phyloP scores from a whole-genome alignment of 208 protist species.

The Sergeia podlipaevii region DNA sequence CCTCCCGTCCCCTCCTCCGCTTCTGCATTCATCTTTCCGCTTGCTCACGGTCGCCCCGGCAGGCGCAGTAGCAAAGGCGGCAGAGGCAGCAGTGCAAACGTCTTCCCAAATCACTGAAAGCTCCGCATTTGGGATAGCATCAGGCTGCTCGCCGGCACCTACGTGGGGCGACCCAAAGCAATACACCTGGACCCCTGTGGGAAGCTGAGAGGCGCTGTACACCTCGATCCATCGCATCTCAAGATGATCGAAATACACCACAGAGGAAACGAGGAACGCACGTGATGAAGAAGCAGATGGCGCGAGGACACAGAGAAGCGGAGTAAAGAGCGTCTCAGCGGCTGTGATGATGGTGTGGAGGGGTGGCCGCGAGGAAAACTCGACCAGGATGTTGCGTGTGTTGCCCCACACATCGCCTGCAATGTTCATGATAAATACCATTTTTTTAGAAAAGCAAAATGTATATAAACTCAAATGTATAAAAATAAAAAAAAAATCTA shows the following conservation, averaged over 20 bases:
- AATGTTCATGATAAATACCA: slow-evolving; percentile 32
- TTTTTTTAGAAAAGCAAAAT: slow-evolving; percentile 1
- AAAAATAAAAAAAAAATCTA: background rate
- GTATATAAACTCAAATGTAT: background rate
- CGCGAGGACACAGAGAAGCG: background rate
- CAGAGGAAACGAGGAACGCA: slow-evolving; percentile 26
- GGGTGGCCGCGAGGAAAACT: slow-evolving; percentile 42
- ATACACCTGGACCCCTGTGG: slow-evolving; percentile 50
- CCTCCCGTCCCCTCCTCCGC: too few species aligned
- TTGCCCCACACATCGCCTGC: slow-evolving; percentile 15
- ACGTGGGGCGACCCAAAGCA: slow-evolving; percentile 30
- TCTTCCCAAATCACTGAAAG: background rate
- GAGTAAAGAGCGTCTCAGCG: slow-evolving; percentile 44
- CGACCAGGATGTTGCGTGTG: slow-evolving; percentile 43
- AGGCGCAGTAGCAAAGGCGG: background rate
- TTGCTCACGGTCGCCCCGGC: slow-evolving; percentile 1
- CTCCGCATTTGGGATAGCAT: background rate
- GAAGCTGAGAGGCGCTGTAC: slow-evolving; percentile 55
- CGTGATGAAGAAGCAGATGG: background rate
- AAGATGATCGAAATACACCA: slow-evolving; percentile 40
- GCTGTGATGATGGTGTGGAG: slow-evolving; percentile 50
- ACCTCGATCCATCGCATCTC: slow-evolving; percentile 40
- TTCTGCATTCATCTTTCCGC: too few species aligned
- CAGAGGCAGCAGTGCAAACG: background rate
- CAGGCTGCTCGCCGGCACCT: slow-evolving; percentile 1